A percentile compares a stretch with the other conserved stretches of the same genome.
These are phyloP conservation scores for Inga oerstediana DNA, from an alignment of 306 rosid species.

Conservation along the genomic window DNA sequence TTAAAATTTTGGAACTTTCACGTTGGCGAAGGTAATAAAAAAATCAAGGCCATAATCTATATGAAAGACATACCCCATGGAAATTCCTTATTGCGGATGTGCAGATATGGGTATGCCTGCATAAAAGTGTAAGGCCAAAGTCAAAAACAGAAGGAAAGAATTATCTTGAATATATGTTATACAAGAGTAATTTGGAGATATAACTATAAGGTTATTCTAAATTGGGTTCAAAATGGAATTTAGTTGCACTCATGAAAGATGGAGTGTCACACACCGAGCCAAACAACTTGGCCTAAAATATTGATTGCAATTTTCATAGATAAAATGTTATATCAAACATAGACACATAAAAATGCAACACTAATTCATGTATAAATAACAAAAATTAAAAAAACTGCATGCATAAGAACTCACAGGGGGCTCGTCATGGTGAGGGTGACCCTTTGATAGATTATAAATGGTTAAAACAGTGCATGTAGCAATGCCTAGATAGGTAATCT, in stretches of 20 bases:
- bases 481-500: slow-evolving; percentile 87
- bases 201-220: neutral
- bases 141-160: neutral
- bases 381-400: slow-evolving; percentile 1
- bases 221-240: neutral
- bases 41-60: slow-evolving; percentile 11
- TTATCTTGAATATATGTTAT: neutral
- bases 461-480: slow-evolving; percentile 64
- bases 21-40: slow-evolving; percentile 15
- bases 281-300: neutral
- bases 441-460: slow-evolving; percentile 64
- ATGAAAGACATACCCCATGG: slow-evolving; percentile 85
- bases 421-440: slow-evolving; percentile 74
- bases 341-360: neutral
- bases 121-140: neutral
- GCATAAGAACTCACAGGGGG: slow-evolving; percentile 72
- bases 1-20: neutral
- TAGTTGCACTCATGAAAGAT: neutral
- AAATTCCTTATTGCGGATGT: slow-evolving; percentile 97
- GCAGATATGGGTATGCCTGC: slow-evolving; percentile 57
- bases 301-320: neutral
- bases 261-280: neutral
- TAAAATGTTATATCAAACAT: neutral
- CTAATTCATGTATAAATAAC: neutral
- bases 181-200: neutral